A percentile compares a stretch with the other conserved stretches of the same genome.
Evolutionary conservation across 768 basidiomycete species (phyloP).

Genomic region (Leccinellum luteum): DNA sequence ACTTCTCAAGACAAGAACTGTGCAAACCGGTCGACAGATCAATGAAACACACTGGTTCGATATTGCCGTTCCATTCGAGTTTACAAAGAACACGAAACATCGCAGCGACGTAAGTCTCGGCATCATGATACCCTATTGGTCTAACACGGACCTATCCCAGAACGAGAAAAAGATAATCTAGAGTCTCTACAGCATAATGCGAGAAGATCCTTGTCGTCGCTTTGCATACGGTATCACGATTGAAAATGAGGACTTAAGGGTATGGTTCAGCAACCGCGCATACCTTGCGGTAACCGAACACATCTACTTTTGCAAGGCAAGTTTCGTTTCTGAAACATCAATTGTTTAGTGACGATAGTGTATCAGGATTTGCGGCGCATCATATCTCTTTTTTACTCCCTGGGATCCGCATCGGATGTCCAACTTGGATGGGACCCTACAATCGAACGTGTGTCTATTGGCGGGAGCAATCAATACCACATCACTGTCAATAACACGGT

Average conservation of each 20-base stretch:
- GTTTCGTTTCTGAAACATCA: background rate
- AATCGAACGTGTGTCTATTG: background rate
- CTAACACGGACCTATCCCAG: background rate
- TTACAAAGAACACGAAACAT: background rate
- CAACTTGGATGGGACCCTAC: background rate
- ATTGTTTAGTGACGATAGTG: background rate
- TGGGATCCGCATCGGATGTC: background rate
- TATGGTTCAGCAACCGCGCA: background rate
- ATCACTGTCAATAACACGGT: background rate
- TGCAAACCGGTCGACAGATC: background rate
- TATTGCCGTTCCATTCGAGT: background rate
- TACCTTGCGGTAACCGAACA: background rate
- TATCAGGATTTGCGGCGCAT: background rate
- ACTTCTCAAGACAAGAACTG: background rate
- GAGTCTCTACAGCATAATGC: background rate
- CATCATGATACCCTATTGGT: too few species aligned
- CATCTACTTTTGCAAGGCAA: background rate
- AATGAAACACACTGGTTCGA: too few species aligned
- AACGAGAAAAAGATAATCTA: background rate
- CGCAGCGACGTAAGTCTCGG: background rate
- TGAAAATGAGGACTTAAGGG: background rate
- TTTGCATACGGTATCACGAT: too few species aligned
- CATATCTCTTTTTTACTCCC: background rate
- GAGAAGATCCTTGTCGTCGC: background rate
- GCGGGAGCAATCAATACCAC: background rate